These are phyloP conservation scores for Elongisporangium senticosum DNA, from an alignment of 352 stramenopile genomes.

Conservation along the genomic window DNA sequence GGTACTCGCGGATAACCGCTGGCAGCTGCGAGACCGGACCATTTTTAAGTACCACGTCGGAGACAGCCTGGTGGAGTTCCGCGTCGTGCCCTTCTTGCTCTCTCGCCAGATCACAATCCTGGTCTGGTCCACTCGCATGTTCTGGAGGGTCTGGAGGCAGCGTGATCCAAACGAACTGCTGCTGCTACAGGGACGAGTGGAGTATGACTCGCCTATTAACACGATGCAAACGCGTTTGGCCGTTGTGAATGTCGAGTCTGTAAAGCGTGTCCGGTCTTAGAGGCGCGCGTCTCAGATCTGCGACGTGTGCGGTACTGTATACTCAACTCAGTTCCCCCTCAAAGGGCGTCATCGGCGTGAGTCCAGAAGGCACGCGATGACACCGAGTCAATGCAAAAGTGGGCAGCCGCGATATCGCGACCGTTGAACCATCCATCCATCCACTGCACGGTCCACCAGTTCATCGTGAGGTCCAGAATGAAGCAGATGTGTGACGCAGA, in stretches of 20 bases:
- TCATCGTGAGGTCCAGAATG: not conserved
- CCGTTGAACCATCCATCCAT: not conserved
- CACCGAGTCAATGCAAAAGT: not conserved
- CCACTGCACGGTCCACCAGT: conserved; percentile 2
- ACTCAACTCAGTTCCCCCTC: not conserved
- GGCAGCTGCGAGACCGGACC: conserved; percentile 14
- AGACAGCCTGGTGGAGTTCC: conserved; percentile 2
- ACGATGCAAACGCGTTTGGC: not conserved
- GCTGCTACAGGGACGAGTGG: conserved; percentile 3
- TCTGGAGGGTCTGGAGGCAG: conserved; percentile 7
- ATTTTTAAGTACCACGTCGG: conserved; percentile 7
- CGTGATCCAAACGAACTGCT: conserved; percentile 1
- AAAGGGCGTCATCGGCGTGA: not conserved
- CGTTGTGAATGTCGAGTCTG: not conserved
- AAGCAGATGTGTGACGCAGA: not conserved
- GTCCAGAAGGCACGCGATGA: not conserved
- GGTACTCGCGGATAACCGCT: conserved; percentile 1
- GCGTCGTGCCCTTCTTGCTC: conserved; percentile 13
- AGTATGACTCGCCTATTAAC: conserved; percentile 2
- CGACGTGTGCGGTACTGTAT: not conserved
- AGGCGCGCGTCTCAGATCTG: not conserved
- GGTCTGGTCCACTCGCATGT: conserved; percentile 8
- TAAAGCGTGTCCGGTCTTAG: not conserved
- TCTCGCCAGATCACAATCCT: conserved; percentile 9
- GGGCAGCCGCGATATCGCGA: too few relatives aligned